Evolutionary conservation across 2,329 filamentous ascomycete species (phyloP).

Genomic region (Talaromyces sp.): DNA sequence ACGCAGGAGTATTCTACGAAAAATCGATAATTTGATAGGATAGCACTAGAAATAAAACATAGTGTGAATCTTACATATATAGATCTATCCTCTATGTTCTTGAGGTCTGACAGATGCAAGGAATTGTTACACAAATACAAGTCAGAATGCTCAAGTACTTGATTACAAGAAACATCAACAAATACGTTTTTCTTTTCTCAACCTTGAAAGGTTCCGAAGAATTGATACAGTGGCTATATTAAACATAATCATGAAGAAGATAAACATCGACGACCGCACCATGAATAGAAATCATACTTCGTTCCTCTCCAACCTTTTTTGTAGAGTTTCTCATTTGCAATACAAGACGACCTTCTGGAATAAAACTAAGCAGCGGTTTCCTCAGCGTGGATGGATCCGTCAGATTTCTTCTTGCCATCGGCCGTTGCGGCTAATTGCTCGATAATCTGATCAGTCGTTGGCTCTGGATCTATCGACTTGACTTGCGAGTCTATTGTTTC

Average conservation of each 20-base stretch:
- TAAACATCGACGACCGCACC: constrained; percentile 5
- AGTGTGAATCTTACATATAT: background rate
- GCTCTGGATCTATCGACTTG: background rate
- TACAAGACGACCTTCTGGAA: background rate
- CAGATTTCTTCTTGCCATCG: constrained; percentile 15
- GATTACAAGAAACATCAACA: background rate
- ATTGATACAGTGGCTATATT: constrained; percentile 11
- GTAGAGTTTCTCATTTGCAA: background rate
- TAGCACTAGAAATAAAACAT: background rate
- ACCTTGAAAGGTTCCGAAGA: background rate
- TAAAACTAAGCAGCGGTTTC: background rate
- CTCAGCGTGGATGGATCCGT: constrained; percentile 16
- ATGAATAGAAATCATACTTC: background rate
- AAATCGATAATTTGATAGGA: background rate
- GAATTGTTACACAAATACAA: background rate
- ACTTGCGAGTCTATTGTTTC: constrained; percentile 1
- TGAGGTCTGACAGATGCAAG: background rate
- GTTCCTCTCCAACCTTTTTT: constrained; percentile 1
- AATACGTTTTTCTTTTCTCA: background rate
- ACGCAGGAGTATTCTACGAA: no score
- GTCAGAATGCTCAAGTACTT: background rate
- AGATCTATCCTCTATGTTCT: background rate
- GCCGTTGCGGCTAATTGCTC: constrained; percentile 11
- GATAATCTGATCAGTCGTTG: constrained; percentile 9
- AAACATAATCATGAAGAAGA: constrained; percentile 8